Conservation (phyloP, 2,329 filamentous ascomycete species). For the Thermoascus crustaceus region DNA sequence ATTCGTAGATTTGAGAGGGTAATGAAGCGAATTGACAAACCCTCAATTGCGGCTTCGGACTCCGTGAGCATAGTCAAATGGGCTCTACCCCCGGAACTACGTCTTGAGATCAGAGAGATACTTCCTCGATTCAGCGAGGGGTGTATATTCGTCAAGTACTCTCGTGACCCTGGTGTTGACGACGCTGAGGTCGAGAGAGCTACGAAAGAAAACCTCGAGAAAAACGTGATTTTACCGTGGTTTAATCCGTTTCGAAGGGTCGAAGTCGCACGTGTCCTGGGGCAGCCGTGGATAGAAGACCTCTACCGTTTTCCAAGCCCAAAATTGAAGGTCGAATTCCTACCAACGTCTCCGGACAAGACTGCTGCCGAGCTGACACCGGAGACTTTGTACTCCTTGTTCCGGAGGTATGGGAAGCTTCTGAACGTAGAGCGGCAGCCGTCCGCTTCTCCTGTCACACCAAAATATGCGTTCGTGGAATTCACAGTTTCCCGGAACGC, state of each 20-base stretch:
- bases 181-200: slow-evolving; percentile 51
- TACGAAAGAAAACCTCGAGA: slow-evolving; percentile 55
- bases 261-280: slow-evolving; percentile 64
- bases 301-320: slow-evolving; percentile 71
- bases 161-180: slow-evolving; percentile 41
- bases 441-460: slow-evolving; percentile 75
- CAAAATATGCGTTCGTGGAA: slow-evolving; percentile 71
- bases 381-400: slow-evolving; percentile 77
- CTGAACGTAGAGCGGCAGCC: slow-evolving; percentile 75
- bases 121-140: slow-evolving; percentile 83
- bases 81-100: slow-evolving; percentile 54
- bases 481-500: slow-evolving; percentile 66
- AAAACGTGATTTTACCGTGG: slow-evolving; percentile 74
- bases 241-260: slow-evolving; percentile 75
- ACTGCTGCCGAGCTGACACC: slow-evolving; percentile 72
- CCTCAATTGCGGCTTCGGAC: slow-evolving; percentile 46
- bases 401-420: slow-evolving; percentile 85
- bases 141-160: slow-evolving; percentile 85
- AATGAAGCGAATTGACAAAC: slow-evolving; percentile 45
- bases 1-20: slow-evolving; percentile 41
- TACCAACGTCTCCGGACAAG: slow-evolving; percentile 62
- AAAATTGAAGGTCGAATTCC: slow-evolving; percentile 74
- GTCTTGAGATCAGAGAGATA: slow-evolving; percentile 69
- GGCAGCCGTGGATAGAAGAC: slow-evolving; percentile 90
- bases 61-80: slow-evolving; percentile 48